These are phyloP conservation scores for Taxillus chinensis DNA, from an alignment of 164 flowering plant species.

Conservation along the genomic window DNA sequence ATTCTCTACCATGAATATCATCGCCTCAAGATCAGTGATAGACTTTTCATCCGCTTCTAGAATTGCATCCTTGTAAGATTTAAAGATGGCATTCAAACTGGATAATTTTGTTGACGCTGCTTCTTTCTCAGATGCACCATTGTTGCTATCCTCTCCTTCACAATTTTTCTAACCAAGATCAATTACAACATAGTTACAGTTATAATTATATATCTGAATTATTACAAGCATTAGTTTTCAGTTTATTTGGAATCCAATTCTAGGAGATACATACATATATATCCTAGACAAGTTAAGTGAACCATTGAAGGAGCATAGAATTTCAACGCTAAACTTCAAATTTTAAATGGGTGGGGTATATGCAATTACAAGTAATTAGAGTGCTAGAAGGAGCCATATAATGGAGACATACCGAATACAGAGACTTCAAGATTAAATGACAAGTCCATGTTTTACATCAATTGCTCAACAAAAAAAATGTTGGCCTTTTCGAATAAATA, in stretches of 20 bases:
- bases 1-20: conserved; percentile 32
- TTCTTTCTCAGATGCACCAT: conserved; percentile 8
- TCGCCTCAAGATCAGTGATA: conserved; percentile 45
- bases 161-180: conserved; percentile 11
- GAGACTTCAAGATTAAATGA: background rate
- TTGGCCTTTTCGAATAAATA: background rate
- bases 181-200: background rate
- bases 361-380: background rate
- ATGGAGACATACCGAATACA: background rate
- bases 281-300: too few relatives aligned
- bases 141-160: conserved; percentile 13
- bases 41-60: conserved; percentile 36
- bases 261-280: background rate
- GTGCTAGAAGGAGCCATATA: background rate
- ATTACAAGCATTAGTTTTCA: too few relatives aligned
- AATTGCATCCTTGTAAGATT: conserved; percentile 61
- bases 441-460: too few relatives aligned
- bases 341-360: background rate
- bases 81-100: conserved; percentile 29
- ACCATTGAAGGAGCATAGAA: background rate
- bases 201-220: background rate
- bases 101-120: conserved; percentile 10
- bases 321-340: background rate
- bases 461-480: too few relatives aligned
- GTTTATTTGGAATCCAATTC: too few relatives aligned